Evolutionary conservation across 805 yeast genomes (phyloP), one percentile per base, ranked within the genome.

Genomic region (Candida andamanensis): DNA sequence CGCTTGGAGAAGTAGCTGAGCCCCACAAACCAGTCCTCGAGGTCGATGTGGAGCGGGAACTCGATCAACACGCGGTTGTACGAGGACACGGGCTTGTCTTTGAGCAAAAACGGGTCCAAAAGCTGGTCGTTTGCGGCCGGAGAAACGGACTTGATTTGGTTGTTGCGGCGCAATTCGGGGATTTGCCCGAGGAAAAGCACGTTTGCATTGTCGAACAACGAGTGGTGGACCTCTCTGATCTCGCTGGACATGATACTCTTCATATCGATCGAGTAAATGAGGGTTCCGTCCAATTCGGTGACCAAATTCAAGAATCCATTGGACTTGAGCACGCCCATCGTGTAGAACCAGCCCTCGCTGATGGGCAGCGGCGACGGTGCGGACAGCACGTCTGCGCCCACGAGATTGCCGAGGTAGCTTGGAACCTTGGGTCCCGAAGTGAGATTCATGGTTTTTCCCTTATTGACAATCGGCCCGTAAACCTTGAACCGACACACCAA

Each of bases 21-120:
- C 0, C 85, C 79, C 9, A 82, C 82, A 39, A 72, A 64, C 89
- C 92, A 82, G 49, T 80, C 87, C 47, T 81, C 89, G 26, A 81
- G 60, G 51, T 81, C 89, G 15, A 77, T 75, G 43, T 74, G 75
- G 24, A 78, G 58, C 2, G 85, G 82, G 40, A 82, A 82, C 41
- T 73, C 76, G 29, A 82, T 58, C 15, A 80, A 55, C 3, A 78
- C 60, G 30, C 80, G 46, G 35, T 54, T 58, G 39, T 54, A 48
- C 21, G 56, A 60, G 14, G 58, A 41, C 9, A 62, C 45, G 18
- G 40, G 36, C 30, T 56, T 56, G 14, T 64, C 72, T 30, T 54
- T 50, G 8, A 45, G 33, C 26, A 65, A 46, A 27, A 65, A 58
- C 7, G 56, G 40, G 10, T 49, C 42, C 26, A 37, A 44, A 15